Evolutionary conservation across 2,329 filamentous ascomycete species (phyloP).

Genomic region (Akanthomyces muscarius): DNA sequence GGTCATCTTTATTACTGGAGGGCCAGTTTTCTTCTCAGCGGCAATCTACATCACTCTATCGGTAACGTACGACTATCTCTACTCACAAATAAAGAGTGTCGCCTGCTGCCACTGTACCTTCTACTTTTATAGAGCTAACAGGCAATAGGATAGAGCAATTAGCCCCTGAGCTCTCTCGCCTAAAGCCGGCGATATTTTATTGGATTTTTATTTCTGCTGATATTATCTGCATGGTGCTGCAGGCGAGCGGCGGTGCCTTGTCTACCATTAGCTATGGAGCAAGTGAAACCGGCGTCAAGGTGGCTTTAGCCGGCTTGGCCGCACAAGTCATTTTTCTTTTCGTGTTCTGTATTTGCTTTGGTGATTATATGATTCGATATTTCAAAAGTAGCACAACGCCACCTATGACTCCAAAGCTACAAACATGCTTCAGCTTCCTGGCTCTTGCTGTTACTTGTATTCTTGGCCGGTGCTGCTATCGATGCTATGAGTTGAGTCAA

Average conservation of each 20-base stretch:
- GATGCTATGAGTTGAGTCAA: conserved; percentile 60
- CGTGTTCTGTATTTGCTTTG: conserved; percentile 45
- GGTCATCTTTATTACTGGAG: conserved; percentile 45
- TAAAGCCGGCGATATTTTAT: conserved; percentile 38
- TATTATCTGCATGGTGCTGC: conserved; percentile 50
- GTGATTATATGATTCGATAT: conserved; percentile 45
- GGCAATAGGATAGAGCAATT: conserved; percentile 36
- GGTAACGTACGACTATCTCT: conserved; percentile 27
- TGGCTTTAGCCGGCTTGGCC: conserved; percentile 48
- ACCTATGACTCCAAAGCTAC: conserved; percentile 24
- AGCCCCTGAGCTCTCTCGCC: conserved; percentile 36
- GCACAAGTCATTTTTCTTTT: conserved; percentile 55
- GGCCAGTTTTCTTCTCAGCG: conserved; percentile 46
- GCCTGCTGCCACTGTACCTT: not conserved
- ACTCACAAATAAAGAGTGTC: conserved; percentile 14
- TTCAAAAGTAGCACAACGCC: conserved; percentile 23
- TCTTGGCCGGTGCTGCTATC: conserved; percentile 57
- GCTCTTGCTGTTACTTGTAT: conserved; percentile 54
- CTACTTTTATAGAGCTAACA: conserved; percentile 13
- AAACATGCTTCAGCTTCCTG: conserved; percentile 49
- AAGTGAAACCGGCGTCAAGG: conserved; percentile 37
- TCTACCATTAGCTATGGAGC: conserved; percentile 42
- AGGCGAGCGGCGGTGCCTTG: conserved; percentile 52
- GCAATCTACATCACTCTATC: conserved; percentile 61
- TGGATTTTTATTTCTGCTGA: conserved; percentile 51